These are phyloP conservation scores for Candolleomyces aberdarensis DNA, from an alignment of 768 basidiomycete genomes.

Conservation along the genomic window DNA sequence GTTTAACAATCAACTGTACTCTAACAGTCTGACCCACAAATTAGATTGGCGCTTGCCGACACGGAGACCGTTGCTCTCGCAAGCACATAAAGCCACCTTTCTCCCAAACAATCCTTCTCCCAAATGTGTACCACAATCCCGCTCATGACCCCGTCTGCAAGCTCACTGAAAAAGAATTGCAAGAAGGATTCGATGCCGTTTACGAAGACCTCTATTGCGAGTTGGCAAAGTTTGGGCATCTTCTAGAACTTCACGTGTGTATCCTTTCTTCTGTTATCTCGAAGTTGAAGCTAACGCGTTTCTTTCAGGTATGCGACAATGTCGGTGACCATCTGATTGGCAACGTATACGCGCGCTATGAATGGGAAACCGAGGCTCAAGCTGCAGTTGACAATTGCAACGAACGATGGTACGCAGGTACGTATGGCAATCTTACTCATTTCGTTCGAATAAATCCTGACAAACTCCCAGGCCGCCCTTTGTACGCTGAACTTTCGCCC, in stretches of 20 bases:
- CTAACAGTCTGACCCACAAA: neutral
- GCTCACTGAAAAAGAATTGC: conserved; percentile 80
- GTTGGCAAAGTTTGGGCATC: conserved; percentile 90
- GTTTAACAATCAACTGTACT: conserved; percentile 7
- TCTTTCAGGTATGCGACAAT: conserved; percentile 91
- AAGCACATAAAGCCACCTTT: conserved; percentile 98
- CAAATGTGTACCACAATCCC: conserved; percentile 98
- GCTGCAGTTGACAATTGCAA: conserved; percentile 90
- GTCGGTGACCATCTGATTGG: conserved; percentile 99
- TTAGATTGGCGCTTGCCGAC: conserved; percentile 96
- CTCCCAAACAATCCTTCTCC: conserved; percentile 93
- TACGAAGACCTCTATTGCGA: conserved; percentile 96
- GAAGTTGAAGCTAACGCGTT: neutral
- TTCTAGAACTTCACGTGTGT: conserved; percentile 91
- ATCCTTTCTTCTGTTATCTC: conserved; percentile 2
- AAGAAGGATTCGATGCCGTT: conserved; percentile 91
- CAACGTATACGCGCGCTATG: conserved; percentile 96
- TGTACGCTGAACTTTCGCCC: conserved; percentile 96
- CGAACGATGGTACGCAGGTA: conserved; percentile 97
- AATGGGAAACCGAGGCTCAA: conserved; percentile 98
- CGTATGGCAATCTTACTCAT: conserved; percentile 22
- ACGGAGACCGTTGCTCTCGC: conserved; percentile 96
- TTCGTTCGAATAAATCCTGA: conserved; percentile 3
- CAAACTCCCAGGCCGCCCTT: conserved; percentile 66
- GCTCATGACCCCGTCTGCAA: conserved; percentile 91